Evolutionary conservation across 2,329 filamentous ascomycete genomes (phyloP), one percentile per base, ranked within the genome.

Genomic region (Pleurostoma richardsiae): DNA sequence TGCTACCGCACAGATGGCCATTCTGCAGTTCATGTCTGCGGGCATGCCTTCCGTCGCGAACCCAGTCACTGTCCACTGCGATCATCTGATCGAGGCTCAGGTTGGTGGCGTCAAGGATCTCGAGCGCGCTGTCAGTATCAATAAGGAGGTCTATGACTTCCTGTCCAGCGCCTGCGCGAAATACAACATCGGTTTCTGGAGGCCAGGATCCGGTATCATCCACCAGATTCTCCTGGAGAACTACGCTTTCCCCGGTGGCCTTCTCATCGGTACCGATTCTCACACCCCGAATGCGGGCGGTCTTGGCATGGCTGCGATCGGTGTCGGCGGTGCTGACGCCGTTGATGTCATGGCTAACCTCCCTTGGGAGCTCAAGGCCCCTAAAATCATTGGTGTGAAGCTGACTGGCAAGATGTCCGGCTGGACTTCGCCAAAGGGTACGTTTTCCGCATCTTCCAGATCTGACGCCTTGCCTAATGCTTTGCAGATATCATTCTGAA

Each of bases 161-260:
- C 76, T 99, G 66, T 82, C 90, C 52, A 85, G 85, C 54, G 88
- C 92, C 56, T 97, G 92, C 70, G 91, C 91, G 65, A 99, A 97
- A 80, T 99, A 97, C 81, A 92, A 97, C 81, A 97, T 97, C 70
- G 94, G 94, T 78, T 97, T 97, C 86, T 99, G 94, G 94, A 90
- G 83, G 71, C 94, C 94, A 56, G 94, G 94, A 60, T 96, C 92
- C 67, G 94, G 94, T 80, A 99, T 97, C 69, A 99, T 99, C 61
- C 94, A 99, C 77, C 94, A 97, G 79, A 97, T 97, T 65, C 74
- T 97, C 54, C 83, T 97, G 49, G 94, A 99, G 78, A 97, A 97
- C 81, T 97, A 97, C 71, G 91, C 91, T 69, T 97, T 97, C 86
- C 94, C 94, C 56, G 94, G 94, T 81, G 92, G 86, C 82, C 83